phyloP scores from a whole-genome alignment of 495 filamentous ascomycete genomes.

The Tuber microsphaerosporum region DNA sequence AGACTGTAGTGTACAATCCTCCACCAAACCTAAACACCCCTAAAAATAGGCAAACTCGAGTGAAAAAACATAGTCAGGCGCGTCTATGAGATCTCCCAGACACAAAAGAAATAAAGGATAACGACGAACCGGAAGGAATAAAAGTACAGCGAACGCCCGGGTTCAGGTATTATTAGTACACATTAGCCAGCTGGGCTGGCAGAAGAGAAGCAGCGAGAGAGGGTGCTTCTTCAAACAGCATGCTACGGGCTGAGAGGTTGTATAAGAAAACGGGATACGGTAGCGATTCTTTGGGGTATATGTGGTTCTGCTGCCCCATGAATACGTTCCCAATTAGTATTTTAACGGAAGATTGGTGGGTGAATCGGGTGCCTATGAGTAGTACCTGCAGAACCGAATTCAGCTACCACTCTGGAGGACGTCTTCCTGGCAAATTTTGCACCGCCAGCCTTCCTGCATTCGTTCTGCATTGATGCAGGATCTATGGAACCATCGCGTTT shows the following conservation, averaged over 20 bases:
- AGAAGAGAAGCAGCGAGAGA: neutral
- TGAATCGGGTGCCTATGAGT: neutral
- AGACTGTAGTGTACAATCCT: neutral
- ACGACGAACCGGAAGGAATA: neutral
- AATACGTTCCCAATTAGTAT: neutral
- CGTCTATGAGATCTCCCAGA: neutral
- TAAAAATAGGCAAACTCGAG: neutral
- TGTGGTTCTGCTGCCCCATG: neutral
- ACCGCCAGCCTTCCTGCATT: conserved; percentile 20
- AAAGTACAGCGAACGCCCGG: neutral
- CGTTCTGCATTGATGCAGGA: conserved; percentile 22
- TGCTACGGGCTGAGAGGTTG: neutral
- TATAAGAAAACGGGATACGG: neutral
- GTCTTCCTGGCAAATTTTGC: conserved; percentile 1
- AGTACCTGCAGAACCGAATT: neutral
- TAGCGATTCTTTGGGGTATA: neutral
- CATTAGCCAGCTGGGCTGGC: neutral
- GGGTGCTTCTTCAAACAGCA: neutral
- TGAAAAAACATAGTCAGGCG: neutral
- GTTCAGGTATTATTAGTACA: neutral
- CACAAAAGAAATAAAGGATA: neutral
- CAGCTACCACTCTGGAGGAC: neutral
- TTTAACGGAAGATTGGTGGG: neutral
- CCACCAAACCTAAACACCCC: neutral
- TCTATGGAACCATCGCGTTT: conserved; percentile 34